Evolutionary conservation across 768 basidiomycete genomes (phyloP), one percentile per base, ranked within the genome.

Genomic region (Trametes elegans): DNA sequence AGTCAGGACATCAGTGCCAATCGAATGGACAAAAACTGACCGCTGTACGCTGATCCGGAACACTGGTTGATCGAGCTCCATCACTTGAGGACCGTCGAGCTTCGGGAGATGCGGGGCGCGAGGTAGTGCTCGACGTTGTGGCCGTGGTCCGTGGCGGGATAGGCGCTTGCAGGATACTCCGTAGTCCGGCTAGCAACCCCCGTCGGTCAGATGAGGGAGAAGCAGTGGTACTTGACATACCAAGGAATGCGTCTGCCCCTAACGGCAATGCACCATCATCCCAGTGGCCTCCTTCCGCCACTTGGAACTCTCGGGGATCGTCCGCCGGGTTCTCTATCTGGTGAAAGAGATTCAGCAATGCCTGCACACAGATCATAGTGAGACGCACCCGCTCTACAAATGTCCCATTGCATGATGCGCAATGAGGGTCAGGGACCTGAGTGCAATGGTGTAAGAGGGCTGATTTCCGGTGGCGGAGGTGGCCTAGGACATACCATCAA

Each of bases 391-490:
- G 87, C 70, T 94, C 92, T 3, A 95, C 87, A 63, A 96, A 96
- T 18, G 83, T 78, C 6, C 91, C 79, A 60, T 80, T 77, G 71
- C 93, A 96, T 21, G 85, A 87, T 44, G 91, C 83, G 68, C 93
- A 96, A 39, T 85, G 80, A 11, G 90, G 88, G 72, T 92, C 81
- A 35, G 90, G 90, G 3, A 83, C 79, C 90, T 93, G 65, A 21
- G 46, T 27, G 21, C 23, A 44, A 43, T 58, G n/a, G n/a, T n/a
- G n/a, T n/a, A 58, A 43, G 61, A 51, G 24, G 56, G n/a, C 24
- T 23, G 24, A 24, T 26, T 23, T 47, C 55, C 29, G 47, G 55
- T 35, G 47, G 49, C 26, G 34, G 26, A 18, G 3, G 9, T 45
- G 35, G n/a, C 31, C 59, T 40, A n/a, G 14, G 53, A 55, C 57